A percentile compares a stretch with the other conserved stretches of the same genome.
Evolutionary conservation across 1,284 basidiomycete species (phyloP).

Genomic region (Trichosporon sp.): DNA sequence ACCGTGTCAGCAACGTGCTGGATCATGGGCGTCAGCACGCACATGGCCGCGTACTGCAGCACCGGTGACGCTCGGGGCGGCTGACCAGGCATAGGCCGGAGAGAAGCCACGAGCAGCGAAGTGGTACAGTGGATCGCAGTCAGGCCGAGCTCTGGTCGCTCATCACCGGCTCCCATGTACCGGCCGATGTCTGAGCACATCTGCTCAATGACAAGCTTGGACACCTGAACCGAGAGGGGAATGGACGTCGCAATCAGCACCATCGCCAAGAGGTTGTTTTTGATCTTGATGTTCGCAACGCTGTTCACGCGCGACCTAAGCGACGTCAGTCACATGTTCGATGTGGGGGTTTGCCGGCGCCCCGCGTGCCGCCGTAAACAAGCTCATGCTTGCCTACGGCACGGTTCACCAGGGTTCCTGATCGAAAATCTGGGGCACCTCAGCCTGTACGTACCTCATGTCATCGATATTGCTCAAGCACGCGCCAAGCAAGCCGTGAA

Average conservation of each 20-base stretch:
- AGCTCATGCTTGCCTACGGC: background rate
- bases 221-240: slow-evolving; percentile 62
- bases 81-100: slow-evolving; percentile 21
- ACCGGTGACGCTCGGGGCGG: slow-evolving; percentile 45
- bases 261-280: slow-evolving; percentile 80
- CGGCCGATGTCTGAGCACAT: slow-evolving; percentile 77
- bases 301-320: slow-evolving; percentile 68
- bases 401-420: background rate
- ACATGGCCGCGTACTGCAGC: slow-evolving; percentile 65
- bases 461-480: slow-evolving; percentile 83
- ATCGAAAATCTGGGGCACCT: background rate
- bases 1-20: slow-evolving; percentile 68
- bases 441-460: slow-evolving; percentile 62
- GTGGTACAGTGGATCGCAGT: slow-evolving; percentile 84
- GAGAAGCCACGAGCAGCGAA: slow-evolving; percentile 63
- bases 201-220: slow-evolving; percentile 73
- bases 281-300: slow-evolving; percentile 74
- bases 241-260: slow-evolving; percentile 80
- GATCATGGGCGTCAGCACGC: slow-evolving; percentile 73
- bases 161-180: slow-evolving; percentile 55
- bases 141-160: slow-evolving; percentile 64
- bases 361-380: background rate
- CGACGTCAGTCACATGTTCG: background rate
- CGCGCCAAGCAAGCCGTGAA: slow-evolving; percentile 80
- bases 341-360: background rate